Evolutionary conservation across 164 flowering plant species (phyloP), one percentile per base, ranked within the genome.

Genomic region (Platanus orientalis): DNA sequence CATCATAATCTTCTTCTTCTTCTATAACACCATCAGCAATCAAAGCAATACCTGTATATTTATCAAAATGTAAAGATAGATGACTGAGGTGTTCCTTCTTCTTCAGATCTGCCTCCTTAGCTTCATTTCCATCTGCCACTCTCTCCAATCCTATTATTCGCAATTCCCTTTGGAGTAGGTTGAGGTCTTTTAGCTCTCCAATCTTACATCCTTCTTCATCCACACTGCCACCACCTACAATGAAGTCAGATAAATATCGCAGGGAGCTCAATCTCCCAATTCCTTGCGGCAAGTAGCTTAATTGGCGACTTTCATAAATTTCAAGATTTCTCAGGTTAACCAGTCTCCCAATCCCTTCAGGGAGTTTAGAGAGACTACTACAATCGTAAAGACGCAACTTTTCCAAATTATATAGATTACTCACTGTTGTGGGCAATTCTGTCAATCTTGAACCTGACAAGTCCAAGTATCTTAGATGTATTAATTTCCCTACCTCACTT

Each of bases 391-490:
- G 27, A 1, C 19, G 10, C 57, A 71, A 26, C 0, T 59, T 40
- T 52, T 71, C 54, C 32, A 71, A 25, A 62, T 71, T 65, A 6
- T 4, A 30, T 10, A 71, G 44, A 24, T 29, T 24, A 53, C 63
- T 36, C 3, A 66, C 0, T 1, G 58, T 5, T 28, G 60, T 58
- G 0, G 74, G 74, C 23, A 71, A 32, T 19, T 40, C 27, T 30
- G 0, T 4, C 16, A 60, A 6, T 0, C 0, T 0, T 19, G 10
- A 39, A 1, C 4, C 0, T 21, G 24, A 4, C 25, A 71, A 47
- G 54, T 56, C 2, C 12, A 71, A 67, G 20, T 61, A 66, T 21
- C 70, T 61, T 17, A 71, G 47, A 44, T 71, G 70, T 51, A 57
- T 6, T 60, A 62, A 34, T 21, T 39, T 56, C 16, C 58, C 67